phyloP scores from a whole-genome alignment of 108 stramenopile genomes.

The Mayamaea pseudoterrestris region DNA sequence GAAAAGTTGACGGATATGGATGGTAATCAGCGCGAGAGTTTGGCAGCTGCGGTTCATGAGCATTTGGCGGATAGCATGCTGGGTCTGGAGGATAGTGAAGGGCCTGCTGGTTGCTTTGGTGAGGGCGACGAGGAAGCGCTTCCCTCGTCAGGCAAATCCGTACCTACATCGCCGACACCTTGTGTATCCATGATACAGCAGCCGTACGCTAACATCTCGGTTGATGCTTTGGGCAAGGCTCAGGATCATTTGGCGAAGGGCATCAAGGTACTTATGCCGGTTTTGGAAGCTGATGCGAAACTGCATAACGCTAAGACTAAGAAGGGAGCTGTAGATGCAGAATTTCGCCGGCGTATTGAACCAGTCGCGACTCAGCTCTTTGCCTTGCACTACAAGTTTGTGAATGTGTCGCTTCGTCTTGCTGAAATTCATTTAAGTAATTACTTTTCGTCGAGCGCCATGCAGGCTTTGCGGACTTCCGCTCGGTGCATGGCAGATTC shows the following conservation, averaged over 20 bases:
- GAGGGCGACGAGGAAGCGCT: too few relatives aligned
- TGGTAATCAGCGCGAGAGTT: conserved; percentile 67
- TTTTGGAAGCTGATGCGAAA: too few relatives aligned
- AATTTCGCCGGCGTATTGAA: conserved; percentile 12
- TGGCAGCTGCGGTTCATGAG: conserved; percentile 61
- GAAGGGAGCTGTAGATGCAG: neutral
- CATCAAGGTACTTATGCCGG: conserved; percentile 36
- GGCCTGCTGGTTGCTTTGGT: neutral
- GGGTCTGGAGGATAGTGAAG: conserved; percentile 20
- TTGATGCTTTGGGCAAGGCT: conserved; percentile 35
- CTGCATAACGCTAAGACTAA: neutral
- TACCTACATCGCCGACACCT: too few relatives aligned
- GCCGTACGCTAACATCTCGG: conserved; percentile 1
- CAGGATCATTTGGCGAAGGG: conserved; percentile 57
- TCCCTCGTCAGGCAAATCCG: too few relatives aligned
- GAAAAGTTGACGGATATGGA: conserved; percentile 76
- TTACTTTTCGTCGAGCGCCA: conserved; percentile 68
- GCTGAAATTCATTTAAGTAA: conserved; percentile 66
- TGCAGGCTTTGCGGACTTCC: conserved; percentile 53
- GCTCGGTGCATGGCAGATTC: conserved; percentile 48
- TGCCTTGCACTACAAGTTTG: conserved; percentile 59
- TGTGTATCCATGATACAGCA: too few relatives aligned
- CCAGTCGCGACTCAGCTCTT: conserved; percentile 62
- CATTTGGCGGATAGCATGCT: conserved; percentile 73
- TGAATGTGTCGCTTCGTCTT: conserved; percentile 63